These are phyloP conservation scores for Lasiodiplodia sp. DNA, from an alignment of 2,329 filamentous ascomycete genomes.

Conservation along the genomic window DNA sequence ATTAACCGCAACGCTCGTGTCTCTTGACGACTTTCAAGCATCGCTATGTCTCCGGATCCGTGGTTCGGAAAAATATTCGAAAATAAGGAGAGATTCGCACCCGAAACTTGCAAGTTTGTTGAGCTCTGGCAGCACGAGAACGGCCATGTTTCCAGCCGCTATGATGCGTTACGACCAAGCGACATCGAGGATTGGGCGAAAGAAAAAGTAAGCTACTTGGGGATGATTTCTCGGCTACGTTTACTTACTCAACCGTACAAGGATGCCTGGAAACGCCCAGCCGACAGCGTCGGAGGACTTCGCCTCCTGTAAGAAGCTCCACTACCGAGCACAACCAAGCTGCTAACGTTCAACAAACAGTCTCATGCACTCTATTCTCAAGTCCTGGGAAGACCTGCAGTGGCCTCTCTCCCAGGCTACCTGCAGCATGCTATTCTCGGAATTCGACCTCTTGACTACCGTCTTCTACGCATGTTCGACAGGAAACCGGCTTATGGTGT, in stretches of 20 bases:
- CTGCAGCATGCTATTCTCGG: neutral
- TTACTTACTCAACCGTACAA: neutral
- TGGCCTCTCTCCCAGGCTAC: neutral
- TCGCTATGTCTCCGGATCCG: neutral
- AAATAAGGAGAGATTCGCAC: neutral
- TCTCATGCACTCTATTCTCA: neutral
- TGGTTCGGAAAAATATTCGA: neutral
- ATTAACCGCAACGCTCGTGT: neutral
- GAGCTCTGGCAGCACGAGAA: constrained; percentile 1
- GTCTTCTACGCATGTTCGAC: neutral
- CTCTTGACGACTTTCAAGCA: too few species aligned
- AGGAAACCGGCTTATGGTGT: neutral
- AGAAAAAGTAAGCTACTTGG: neutral
- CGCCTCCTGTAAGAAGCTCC: constrained; percentile 3
- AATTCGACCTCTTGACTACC: neutral
- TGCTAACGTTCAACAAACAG: neutral
- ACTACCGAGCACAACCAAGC: neutral
- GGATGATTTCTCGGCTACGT: too few species aligned
- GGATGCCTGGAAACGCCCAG: neutral
- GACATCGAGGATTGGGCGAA: neutral
- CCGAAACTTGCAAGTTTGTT: neutral
- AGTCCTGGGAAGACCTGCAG: too few species aligned
- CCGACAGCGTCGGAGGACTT: neutral
- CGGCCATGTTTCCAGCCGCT: neutral
- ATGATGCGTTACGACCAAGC: neutral